phyloP scores from a whole-genome alignment of 306 rosid genomes.

The Castanopsis chinensis region DNA sequence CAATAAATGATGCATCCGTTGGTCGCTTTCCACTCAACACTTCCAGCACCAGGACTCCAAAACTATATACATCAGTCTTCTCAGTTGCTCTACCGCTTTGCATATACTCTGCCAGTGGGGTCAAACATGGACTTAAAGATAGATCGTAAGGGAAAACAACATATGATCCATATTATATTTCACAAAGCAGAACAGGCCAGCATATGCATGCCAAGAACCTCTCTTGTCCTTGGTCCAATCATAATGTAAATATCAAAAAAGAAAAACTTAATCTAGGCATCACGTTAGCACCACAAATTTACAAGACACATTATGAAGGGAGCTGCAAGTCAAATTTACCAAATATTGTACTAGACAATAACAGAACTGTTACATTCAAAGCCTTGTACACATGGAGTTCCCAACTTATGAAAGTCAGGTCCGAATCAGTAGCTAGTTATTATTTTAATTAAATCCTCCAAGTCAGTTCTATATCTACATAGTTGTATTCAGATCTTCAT shows the following conservation, averaged over 20 bases:
- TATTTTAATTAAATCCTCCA: not conserved
- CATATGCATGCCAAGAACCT: not conserved
- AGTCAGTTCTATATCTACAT: not conserved
- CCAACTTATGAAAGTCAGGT: not conserved
- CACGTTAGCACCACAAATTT: not conserved
- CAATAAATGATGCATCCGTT: constrained; percentile 89
- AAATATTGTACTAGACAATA: not conserved
- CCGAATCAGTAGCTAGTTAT: not conserved
- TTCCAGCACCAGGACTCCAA: constrained; percentile 92
- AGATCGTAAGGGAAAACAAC: not conserved
- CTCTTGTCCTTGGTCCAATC: not conserved
- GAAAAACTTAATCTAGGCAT: not conserved
- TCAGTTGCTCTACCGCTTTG: constrained; percentile 99
- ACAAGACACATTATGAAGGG: not conserved
- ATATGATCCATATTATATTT: not conserved
- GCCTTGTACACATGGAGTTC: not conserved
- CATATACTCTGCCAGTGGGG: constrained; percentile 81
- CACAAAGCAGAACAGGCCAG: not conserved
- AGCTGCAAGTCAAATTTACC: not conserved
- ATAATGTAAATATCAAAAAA: not conserved
- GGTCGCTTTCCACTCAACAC: constrained; percentile 96
- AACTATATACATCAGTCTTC: constrained; percentile 92
- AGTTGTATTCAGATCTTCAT: not conserved
- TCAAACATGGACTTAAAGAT: constrained; percentile 13
- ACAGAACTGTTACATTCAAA: not conserved